phyloP scores from a whole-genome alignment of 768 basidiomycete genomes.

The Lyophyllum semitale region DNA sequence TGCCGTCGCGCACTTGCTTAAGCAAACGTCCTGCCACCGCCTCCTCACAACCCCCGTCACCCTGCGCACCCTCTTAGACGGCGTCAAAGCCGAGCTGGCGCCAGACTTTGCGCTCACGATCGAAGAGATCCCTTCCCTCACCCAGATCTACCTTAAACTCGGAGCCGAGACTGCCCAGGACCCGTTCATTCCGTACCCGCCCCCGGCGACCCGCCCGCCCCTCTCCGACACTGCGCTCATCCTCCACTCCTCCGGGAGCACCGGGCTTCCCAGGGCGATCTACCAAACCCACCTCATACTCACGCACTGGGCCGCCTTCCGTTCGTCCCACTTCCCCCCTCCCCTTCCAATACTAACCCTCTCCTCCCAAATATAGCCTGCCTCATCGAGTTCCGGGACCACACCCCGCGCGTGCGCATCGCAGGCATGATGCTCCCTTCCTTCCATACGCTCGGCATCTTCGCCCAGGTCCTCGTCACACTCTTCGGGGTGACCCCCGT shows the following conservation, averaged over 20 bases:
- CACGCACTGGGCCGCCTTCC: constrained; percentile 21
- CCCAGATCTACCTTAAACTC: constrained; percentile 17
- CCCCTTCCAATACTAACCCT: not conserved
- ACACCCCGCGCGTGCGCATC: constrained; percentile 7
- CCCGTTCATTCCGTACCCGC: constrained; percentile 12
- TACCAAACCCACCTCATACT: constrained; percentile 20
- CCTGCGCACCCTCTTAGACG: constrained; percentile 29
- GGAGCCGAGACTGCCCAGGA: constrained; percentile 13
- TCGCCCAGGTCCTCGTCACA: constrained; percentile 24
- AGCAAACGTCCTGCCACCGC: constrained; percentile 37
- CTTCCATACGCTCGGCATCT: constrained; percentile 31
- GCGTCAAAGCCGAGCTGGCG: constrained; percentile 25
- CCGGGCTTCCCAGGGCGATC: constrained; percentile 36
- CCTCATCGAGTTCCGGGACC: constrained; percentile 6
- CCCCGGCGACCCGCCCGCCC: constrained; percentile 3
- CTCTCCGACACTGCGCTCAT: constrained; percentile 22
- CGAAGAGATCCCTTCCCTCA: constrained; percentile 28
- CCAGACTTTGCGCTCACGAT: constrained; percentile 18
- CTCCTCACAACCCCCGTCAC: constrained; percentile 35
- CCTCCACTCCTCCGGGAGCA: constrained; percentile 40
- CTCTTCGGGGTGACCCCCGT: constrained; percentile 18
- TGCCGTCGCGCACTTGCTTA: constrained; percentile 36
- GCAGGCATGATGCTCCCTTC: constrained; percentile 28
- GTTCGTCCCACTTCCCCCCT: constrained; percentile 19
- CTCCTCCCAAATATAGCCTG: not conserved